phyloP scores from a whole-genome alignment of 768 basidiomycete species.

The Harrya chromipes region DNA sequence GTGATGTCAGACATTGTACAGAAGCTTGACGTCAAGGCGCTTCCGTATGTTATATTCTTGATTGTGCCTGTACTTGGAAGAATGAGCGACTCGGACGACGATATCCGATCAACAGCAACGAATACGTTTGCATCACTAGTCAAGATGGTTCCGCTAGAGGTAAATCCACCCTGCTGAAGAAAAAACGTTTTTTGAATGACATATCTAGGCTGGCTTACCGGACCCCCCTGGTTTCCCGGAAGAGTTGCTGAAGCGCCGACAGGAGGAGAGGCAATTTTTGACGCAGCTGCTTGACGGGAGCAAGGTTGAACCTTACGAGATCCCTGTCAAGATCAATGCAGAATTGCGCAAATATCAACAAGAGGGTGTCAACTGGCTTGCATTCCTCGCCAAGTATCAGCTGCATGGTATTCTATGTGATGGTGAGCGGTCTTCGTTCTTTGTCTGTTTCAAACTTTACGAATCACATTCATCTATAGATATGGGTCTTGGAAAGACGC shows the following conservation, averaged over 20 bases:
- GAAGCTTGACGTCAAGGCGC: slow-evolving; percentile 85
- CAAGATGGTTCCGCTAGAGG: slow-evolving; percentile 98
- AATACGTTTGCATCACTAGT: slow-evolving; percentile 96
- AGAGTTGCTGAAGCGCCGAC: slow-evolving; percentile 80
- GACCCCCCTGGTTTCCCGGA: slow-evolving; percentile 91
- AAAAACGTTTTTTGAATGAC: neutral
- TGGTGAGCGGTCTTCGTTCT: slow-evolving; percentile 45
- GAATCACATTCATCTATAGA: slow-evolving; percentile 46
- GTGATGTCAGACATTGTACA: slow-evolving; percentile 76
- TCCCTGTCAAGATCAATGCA: slow-evolving; percentile 88
- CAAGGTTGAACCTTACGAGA: slow-evolving; percentile 86
- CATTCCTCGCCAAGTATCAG: slow-evolving; percentile 97
- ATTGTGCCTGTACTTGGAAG: slow-evolving; percentile 94
- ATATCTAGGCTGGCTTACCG: slow-evolving; percentile 82
- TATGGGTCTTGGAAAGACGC: slow-evolving; percentile 98
- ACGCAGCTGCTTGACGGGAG: slow-evolving; percentile 91
- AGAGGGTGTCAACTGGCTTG: slow-evolving; percentile 98
- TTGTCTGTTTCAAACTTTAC: neutral
- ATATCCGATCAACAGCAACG: slow-evolving; percentile 90
- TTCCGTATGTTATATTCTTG: slow-evolving; percentile 96
- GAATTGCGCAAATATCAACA: slow-evolving; percentile 97
- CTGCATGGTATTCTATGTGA: slow-evolving; percentile 97
- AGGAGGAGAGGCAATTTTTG: slow-evolving; percentile 87
- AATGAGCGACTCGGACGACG: slow-evolving; percentile 94
- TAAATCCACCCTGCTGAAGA: slow-evolving; percentile 30